Percentiles rank a stretch among this genome's conserved stretches.
Evolutionary conservation across 2,329 filamentous ascomycete species (phyloP).

Genomic region (Aureobasidium sp.): DNA sequence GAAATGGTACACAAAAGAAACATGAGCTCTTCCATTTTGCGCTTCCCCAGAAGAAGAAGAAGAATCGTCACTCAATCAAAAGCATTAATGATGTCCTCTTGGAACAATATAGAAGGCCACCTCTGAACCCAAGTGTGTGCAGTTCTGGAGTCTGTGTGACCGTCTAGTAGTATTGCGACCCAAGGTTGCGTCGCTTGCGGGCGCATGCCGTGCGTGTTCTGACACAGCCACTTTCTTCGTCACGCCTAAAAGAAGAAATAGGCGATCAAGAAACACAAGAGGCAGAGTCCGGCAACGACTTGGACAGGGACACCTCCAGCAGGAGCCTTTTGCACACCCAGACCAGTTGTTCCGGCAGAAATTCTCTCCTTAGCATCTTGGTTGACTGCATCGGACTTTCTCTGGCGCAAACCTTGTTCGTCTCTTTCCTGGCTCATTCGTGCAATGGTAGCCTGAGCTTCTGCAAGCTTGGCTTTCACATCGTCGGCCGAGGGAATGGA

Average conservation of each 20-base stretch:
- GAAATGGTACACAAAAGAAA: not conserved
- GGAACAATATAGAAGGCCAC: not conserved
- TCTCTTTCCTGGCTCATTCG: constrained; percentile 55
- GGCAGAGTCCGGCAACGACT: constrained; percentile 72
- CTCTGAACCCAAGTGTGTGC: not conserved
- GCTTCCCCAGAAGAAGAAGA: not conserved
- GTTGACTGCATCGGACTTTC: constrained; percentile 52
- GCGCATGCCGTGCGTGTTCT: not conserved
- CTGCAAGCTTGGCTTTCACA: constrained; percentile 62
- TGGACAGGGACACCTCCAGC: constrained; percentile 77
- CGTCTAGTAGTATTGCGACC: not conserved
- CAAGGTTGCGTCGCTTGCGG: not conserved
- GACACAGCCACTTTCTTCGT: not conserved
- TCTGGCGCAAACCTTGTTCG: constrained; percentile 68
- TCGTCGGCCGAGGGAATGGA: constrained; percentile 49
- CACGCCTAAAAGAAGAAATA: constrained; percentile 82
- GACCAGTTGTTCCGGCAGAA: constrained; percentile 44
- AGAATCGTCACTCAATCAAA: constrained; percentile 1
- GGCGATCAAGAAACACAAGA: constrained; percentile 85
- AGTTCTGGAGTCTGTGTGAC: not conserved
- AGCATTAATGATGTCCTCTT: not conserved
- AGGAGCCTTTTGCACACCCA: constrained; percentile 45
- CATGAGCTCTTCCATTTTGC: not conserved
- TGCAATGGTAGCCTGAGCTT: constrained; percentile 66
- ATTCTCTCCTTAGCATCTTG: constrained; percentile 44